phyloP scores from a whole-genome alignment of 148 eudicot species.

The Euryodendron excelsum region DNA sequence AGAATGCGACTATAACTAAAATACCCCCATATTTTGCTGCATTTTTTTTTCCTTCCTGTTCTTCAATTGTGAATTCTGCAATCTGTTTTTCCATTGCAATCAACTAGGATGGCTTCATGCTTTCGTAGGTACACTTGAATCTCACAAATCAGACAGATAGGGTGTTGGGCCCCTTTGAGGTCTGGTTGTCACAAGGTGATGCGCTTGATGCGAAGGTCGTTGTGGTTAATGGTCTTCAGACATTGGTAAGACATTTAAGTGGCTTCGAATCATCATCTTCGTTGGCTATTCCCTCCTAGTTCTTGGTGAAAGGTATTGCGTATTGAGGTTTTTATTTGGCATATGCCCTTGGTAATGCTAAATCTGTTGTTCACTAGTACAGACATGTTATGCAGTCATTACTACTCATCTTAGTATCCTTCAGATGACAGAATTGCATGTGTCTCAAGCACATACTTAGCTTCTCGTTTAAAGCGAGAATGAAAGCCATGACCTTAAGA shows the following conservation, averaged over 20 bases:
- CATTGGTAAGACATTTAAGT: constrained; percentile 45
- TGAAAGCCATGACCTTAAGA: background rate
- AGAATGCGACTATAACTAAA: background rate
- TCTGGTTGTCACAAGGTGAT: constrained; percentile 69
- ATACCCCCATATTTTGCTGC: background rate
- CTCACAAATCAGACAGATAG: constrained; percentile 83
- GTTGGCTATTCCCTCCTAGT: background rate
- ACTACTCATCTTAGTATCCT: background rate
- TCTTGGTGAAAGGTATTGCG: background rate
- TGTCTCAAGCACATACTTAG: background rate
- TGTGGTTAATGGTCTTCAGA: constrained; percentile 88
- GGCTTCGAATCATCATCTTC: background rate
- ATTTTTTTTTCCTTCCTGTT: background rate
- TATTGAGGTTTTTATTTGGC: background rate
- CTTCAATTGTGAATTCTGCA: too few relatives aligned
- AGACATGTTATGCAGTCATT: background rate
- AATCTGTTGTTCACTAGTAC: background rate
- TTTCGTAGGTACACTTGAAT: constrained; percentile 62
- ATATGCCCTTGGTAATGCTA: background rate
- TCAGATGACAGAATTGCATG: background rate
- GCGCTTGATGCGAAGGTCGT: constrained; percentile 64
- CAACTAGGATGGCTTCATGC: constrained; percentile 4
- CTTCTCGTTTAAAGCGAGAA: background rate
- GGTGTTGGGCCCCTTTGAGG: constrained; percentile 88
- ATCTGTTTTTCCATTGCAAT: background rate